Base-by-base conservation (phyloP, 495 filamentous ascomycete genomes). In the Tuber brumale region DNA sequence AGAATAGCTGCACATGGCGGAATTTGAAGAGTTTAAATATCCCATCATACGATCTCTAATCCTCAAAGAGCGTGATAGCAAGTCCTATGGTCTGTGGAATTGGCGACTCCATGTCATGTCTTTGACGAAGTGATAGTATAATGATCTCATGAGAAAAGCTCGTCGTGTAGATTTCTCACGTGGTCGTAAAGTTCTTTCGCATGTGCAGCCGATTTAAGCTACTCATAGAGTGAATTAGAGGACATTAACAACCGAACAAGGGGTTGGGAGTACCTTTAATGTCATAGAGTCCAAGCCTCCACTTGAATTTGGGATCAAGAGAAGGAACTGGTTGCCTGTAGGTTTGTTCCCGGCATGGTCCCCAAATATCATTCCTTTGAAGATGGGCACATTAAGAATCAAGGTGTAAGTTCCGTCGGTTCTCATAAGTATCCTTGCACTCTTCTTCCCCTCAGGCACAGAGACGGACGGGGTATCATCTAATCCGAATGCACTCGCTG, bases 331-430 rank as follows among this genome's bases (percentile, higher is more conserved):
- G 75, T 88, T 88, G 41, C 72, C 71, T 19, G 80, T 75, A 39
- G 80, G 80, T 35, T 80, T 70, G 35, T 72, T 76, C 19, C 79
- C 79, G 70, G 72, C 72, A 74, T 71, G 69, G 45, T 89, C 88
- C 14, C 91, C 90, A 76, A 77, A 77, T 44, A 88, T 84, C 86
- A 92, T 88, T 44, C 87, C 86, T 80, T 90, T 88, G 77, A 88
- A 89, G 71, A 93, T 84, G 6, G 89, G 88, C 57, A 88, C 87
- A 82, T 93, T 93, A 43, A 93, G 84, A 79, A 92, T 86, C 41
- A 93, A 87, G 27, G 89, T 87, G 74, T 88, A 84, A 21, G 88
- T 88, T 43, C 90, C 91, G 72, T 92, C 90, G 4, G 91, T 90
- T 19, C 91, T 87, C 88, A 93, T 91, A 72, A 93, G 88, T 83